These are phyloP conservation scores for Craterostigma plantagineum DNA, from an alignment of 257 asterid genomes.

Conservation along the genomic window DNA sequence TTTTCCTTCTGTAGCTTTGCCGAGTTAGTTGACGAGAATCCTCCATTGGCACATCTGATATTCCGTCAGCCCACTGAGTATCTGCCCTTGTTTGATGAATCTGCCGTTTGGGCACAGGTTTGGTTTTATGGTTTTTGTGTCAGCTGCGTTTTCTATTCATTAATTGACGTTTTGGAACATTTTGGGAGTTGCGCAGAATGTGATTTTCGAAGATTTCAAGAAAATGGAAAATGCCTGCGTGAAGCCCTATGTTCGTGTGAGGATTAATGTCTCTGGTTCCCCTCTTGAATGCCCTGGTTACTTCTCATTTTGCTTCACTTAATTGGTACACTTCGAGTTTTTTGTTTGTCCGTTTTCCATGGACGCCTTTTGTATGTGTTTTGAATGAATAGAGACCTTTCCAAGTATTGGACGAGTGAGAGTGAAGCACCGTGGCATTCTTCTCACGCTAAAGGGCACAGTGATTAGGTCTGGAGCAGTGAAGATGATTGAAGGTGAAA, in stretches of 20 bases:
- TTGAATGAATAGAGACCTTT: conserved; percentile 46
- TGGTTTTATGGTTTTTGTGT: background rate
- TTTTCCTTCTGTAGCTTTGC: conserved; percentile 36
- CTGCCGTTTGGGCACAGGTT: conserved; percentile 91
- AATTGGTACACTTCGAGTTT: conserved; percentile 1
- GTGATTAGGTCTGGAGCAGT: conserved; percentile 90
- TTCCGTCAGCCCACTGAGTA: conserved; percentile 59
- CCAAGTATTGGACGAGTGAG: conserved; percentile 89
- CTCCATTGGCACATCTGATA: conserved; percentile 49
- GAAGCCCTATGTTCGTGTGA: conserved; percentile 56
- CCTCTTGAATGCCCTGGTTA: conserved; percentile 91
- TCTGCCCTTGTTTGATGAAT: conserved; percentile 50
- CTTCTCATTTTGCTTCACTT: conserved; percentile 12
- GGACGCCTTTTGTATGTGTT: conserved; percentile 1
- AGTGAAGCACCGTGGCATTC: conserved; percentile 85
- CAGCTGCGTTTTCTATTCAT: background rate
- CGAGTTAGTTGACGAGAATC: conserved; percentile 66
- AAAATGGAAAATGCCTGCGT: conserved; percentile 42
- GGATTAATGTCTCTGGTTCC: conserved; percentile 71
- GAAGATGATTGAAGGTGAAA: conserved; percentile 96
- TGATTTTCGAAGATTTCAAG: conserved; percentile 43
- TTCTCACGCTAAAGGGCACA: conserved; percentile 90
- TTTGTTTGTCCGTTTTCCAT: conserved; percentile 1
- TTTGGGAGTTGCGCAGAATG: conserved; percentile 26
- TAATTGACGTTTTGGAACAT: background rate